Conservation (phyloP, 352 stramenopile genomes). For the Globisporangium lucens region DNA sequence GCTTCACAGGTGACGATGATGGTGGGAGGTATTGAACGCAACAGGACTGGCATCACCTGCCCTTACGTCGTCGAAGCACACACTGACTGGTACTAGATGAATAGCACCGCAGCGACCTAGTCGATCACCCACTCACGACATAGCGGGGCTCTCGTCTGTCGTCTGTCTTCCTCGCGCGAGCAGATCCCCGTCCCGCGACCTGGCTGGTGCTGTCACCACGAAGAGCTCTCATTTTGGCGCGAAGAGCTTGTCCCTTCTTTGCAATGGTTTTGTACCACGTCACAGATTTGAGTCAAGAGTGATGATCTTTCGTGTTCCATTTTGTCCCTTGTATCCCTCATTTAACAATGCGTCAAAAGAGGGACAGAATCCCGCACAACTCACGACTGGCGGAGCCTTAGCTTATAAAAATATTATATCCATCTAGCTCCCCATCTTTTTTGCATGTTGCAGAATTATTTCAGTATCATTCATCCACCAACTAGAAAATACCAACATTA, state of each 20-base stretch:
- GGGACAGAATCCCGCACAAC: not conserved
- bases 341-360: not conserved
- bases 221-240: not conserved
- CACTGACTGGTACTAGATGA: too few species aligned
- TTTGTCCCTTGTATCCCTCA: not conserved
- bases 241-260: not conserved
- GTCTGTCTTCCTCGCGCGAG: too few species aligned
- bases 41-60: too few species aligned
- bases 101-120: too few species aligned
- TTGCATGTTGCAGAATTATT: not conserved
- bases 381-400: not conserved
- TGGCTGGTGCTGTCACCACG: not conserved
- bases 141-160: too few species aligned
- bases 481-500: not conserved
- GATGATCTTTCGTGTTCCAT: not conserved
- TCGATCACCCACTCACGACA: too few species aligned
- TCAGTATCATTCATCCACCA: not conserved
- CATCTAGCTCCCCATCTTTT: not conserved
- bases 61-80: too few species aligned
- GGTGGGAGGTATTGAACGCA: too few species aligned
- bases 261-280: not conserved
- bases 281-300: constrained; percentile 9
- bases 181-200: too few species aligned
- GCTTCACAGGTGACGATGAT: too few species aligned
- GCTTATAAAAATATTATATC: not conserved